These are phyloP conservation scores for Kentomonas sorsogonicus DNA, from an alignment of 208 protist genomes.

Conservation along the genomic window DNA sequence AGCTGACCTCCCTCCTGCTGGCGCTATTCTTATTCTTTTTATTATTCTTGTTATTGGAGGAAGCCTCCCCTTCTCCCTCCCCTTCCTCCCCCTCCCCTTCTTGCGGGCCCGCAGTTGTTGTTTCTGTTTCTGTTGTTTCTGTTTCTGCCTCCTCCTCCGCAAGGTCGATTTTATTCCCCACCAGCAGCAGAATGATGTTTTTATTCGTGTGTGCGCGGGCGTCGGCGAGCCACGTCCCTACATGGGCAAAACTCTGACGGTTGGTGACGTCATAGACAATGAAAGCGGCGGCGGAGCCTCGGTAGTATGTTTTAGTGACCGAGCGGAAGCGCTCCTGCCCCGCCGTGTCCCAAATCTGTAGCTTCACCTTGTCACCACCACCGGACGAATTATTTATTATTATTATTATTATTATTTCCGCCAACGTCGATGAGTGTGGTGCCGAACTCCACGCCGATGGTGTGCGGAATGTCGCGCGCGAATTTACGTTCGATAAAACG, in stretches of 20 bases:
- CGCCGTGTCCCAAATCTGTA: conserved; percentile 97
- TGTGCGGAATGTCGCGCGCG: conserved; percentile 92
- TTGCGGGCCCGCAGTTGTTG: too few species aligned
- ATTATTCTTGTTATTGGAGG: too few species aligned
- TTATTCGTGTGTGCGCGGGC: conserved; percentile 85
- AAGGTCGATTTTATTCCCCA: conserved; percentile 96
- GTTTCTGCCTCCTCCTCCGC: conserved; percentile 89
- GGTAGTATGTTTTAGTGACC: conserved; percentile 95
- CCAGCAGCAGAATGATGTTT: conserved; percentile 83
- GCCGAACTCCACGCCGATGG: conserved; percentile 98
- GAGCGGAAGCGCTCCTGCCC: conserved; percentile 89
- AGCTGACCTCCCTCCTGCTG: not conserved
- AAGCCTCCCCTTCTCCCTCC: too few species aligned
- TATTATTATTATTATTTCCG: too few species aligned
- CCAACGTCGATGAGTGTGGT: conserved; percentile 94
- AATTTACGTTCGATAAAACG: conserved; percentile 98
- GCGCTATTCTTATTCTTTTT: conserved; percentile 1
- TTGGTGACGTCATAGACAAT: conserved; percentile 96
- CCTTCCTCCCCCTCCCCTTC: too few species aligned
- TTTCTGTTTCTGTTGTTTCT: too few species aligned
- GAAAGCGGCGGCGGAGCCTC: conserved; percentile 93
- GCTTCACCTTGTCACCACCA: conserved; percentile 95
- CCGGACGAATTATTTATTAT: too few species aligned
- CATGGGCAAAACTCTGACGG: conserved; percentile 73
- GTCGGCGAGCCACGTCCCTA: conserved; percentile 94